phyloP scores from a whole-genome alignment of 495 filamentous ascomycete species.

The Aspergillus heteromorphus region DNA sequence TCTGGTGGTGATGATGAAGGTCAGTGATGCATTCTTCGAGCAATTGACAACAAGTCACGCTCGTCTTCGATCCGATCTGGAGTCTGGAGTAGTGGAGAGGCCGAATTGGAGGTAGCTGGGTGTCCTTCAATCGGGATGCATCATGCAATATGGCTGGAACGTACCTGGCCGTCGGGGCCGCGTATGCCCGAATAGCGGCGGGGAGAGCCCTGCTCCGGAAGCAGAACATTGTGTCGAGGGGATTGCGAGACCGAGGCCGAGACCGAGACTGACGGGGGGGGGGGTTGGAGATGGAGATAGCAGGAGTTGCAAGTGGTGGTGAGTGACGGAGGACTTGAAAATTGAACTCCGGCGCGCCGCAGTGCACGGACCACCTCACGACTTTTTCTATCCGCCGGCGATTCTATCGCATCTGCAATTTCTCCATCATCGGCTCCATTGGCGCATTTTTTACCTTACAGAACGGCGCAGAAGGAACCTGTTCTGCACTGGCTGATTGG shows the following conservation, averaged over 20 bases:
- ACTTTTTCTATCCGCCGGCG: constrained; percentile 6
- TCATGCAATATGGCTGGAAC: background rate
- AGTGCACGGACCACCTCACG: constrained; percentile 29
- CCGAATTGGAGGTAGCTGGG: background rate
- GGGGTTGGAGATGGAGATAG: constrained; percentile 7
- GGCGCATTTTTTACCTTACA: background rate
- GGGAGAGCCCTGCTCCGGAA: constrained; percentile 30
- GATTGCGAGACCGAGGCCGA: background rate
- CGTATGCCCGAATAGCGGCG: constrained; percentile 15
- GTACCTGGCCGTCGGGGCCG: constrained; percentile 15
- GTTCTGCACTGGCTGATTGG: background rate
- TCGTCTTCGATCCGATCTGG: background rate
- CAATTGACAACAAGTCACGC: background rate
- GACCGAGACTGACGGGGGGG: background rate
- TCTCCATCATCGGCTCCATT: background rate
- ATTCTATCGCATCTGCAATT: constrained; percentile 1
- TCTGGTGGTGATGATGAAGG: background rate
- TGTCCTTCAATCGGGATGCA: background rate
- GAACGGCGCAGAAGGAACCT: background rate
- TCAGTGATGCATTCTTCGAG: background rate
- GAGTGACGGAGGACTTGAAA: constrained; percentile 27
- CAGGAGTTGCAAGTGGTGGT: too few species aligned
- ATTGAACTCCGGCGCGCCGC: constrained; percentile 30
- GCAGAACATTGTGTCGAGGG: constrained; percentile 26
- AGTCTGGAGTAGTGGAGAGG: background rate